phyloP scores from a whole-genome alignment of 2,329 filamentous ascomycete genomes.

The Tolypocladium ophioglossoides region DNA sequence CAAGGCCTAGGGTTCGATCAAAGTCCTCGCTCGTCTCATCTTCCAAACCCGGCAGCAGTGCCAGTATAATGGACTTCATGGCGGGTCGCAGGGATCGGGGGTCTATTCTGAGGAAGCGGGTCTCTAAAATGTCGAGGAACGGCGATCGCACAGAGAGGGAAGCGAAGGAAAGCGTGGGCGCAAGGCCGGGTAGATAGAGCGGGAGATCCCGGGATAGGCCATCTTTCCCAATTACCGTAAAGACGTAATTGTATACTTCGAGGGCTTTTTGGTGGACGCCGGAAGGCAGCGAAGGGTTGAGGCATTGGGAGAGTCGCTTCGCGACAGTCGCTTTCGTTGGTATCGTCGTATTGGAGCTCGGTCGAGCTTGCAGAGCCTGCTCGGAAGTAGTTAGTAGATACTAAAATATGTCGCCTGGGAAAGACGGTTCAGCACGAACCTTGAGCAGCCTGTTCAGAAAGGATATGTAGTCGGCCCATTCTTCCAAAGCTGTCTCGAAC shows the following conservation, averaged over 20 bases:
- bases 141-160: constrained; percentile 82
- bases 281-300: constrained; percentile 86
- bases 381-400: constrained; percentile 1
- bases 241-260: constrained; percentile 87
- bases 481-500: constrained; percentile 88
- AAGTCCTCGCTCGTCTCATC: constrained; percentile 98
- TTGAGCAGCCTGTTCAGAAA: constrained; percentile 87
- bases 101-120: constrained; percentile 64
- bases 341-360: constrained; percentile 58
- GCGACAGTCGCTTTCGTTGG: constrained; percentile 77
- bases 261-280: constrained; percentile 96
- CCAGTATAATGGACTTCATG: constrained; percentile 79
- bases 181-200: constrained; percentile 81
- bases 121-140: constrained; percentile 76
- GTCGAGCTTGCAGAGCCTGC: constrained; percentile 80
- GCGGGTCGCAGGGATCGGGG: constrained; percentile 67
- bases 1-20: constrained; percentile 68
- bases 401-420: neutral
- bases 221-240: constrained; percentile 72
- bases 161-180: constrained; percentile 84
- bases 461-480: constrained; percentile 99
- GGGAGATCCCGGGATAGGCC: constrained; percentile 72
- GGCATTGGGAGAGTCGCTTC: constrained; percentile 86
- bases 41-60: constrained; percentile 83
- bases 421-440: constrained; percentile 33